phyloP scores from a whole-genome alignment of 495 filamentous ascomycete genomes.

The Penicillium ochrochloron region DNA sequence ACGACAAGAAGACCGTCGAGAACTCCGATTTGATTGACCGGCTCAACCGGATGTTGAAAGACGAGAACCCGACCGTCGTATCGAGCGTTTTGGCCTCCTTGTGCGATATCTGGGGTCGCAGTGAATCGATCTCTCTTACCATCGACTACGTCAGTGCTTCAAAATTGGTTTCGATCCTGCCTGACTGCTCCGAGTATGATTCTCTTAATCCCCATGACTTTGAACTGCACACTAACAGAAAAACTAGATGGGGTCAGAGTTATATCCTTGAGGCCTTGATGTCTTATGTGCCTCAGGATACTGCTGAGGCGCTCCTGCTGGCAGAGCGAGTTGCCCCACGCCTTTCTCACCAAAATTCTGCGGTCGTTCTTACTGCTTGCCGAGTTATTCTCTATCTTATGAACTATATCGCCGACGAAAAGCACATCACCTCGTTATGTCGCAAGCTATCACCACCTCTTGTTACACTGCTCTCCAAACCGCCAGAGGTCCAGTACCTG shows the following conservation, averaged over 20 bases:
- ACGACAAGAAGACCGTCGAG: slow-evolving; percentile 90
- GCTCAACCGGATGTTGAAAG: slow-evolving; percentile 85
- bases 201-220: slow-evolving; percentile 6
- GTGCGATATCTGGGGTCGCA: slow-evolving; percentile 98
- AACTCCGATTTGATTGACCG: slow-evolving; percentile 88
- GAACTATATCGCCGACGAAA: slow-evolving; percentile 97
- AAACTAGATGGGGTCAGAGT: slow-evolving; percentile 92
- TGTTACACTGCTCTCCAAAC: slow-evolving; percentile 93
- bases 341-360: slow-evolving; percentile 93
- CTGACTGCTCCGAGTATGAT: slow-evolving; percentile 94
- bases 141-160: slow-evolving; percentile 97
- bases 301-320: slow-evolving; percentile 81
- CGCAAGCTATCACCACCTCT: slow-evolving; percentile 94
- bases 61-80: slow-evolving; percentile 97
- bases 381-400: slow-evolving; percentile 96
- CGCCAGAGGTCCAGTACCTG: slow-evolving; percentile 96
- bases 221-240: slow-evolving; percentile 30
- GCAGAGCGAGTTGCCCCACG: slow-evolving; percentile 94
- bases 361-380: slow-evolving; percentile 94
- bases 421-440: slow-evolving; percentile 85
- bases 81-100: slow-evolving; percentile 89
- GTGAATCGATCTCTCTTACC: slow-evolving; percentile 95
- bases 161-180: slow-evolving; percentile 94
- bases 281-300: slow-evolving; percentile 95
- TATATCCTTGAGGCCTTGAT: slow-evolving; percentile 98